Conservation (phyloP, 1,139 yeast species). For the Candida albicans region DNA sequence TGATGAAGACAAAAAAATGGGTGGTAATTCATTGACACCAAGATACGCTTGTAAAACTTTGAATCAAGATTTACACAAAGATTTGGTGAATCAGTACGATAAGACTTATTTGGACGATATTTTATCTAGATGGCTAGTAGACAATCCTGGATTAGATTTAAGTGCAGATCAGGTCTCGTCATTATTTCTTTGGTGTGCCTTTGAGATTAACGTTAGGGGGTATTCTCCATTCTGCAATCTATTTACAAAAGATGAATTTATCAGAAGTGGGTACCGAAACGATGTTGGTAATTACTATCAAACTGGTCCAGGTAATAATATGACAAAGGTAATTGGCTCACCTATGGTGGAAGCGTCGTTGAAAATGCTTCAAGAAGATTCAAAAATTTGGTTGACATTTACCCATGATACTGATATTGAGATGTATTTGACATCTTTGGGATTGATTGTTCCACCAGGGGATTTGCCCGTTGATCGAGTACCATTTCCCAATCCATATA, state of each 20-base stretch:
- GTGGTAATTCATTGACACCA: constrained; percentile 41
- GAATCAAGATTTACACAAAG: constrained; percentile 13
- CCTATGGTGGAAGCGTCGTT: constrained; percentile 51
- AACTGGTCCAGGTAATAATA: constrained; percentile 51
- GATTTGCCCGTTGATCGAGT: constrained; percentile 21
- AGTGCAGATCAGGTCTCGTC: constrained; percentile 40
- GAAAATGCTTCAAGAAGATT: constrained; percentile 32
- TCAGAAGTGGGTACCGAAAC: constrained; percentile 31
- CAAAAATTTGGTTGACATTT: constrained; percentile 47
- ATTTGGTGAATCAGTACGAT: constrained; percentile 12
- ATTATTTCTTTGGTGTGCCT: constrained; percentile 52
- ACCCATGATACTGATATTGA: constrained; percentile 59
- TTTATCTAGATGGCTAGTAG: constrained; percentile 34
- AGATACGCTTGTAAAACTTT: constrained; percentile 24
- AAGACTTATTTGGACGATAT: constrained; percentile 36
- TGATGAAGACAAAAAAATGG: constrained; percentile 29
- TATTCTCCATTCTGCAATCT: constrained; percentile 47
- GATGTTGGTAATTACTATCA: constrained; percentile 49
- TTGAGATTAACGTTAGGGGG: constrained; percentile 54
- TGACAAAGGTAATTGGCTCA: constrained; percentile 46
- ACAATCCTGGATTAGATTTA: constrained; percentile 33
- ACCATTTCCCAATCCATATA: constrained; percentile 41
- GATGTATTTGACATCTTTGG: constrained; percentile 49
- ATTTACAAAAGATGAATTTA: constrained; percentile 50
- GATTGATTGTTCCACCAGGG: constrained; percentile 37